A percentile compares a stretch with the other conserved stretches of the same genome.
These are phyloP conservation scores for Apophysomyces sp. DNA, from an alignment of 371 early-diverging fungal species.

Conservation along the genomic window DNA sequence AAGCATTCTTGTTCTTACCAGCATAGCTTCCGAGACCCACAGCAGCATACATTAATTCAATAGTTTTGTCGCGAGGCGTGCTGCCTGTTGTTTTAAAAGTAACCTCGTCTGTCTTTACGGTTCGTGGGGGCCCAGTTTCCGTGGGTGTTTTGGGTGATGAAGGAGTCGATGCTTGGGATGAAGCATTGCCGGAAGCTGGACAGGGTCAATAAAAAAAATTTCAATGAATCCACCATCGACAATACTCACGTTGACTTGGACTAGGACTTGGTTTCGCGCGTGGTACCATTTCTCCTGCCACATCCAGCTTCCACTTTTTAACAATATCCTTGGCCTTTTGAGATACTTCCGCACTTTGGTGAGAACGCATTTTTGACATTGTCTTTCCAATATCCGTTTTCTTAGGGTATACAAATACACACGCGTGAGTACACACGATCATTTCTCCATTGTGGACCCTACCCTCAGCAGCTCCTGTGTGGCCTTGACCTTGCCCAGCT, in stretches of 20 bases:
- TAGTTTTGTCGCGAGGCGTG: conserved; percentile 76
- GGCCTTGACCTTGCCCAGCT: conserved; percentile 25
- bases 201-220: not conserved
- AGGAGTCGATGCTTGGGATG: conserved; percentile 18
- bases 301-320: conserved; percentile 80
- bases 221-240: not conserved
- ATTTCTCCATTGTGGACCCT: not conserved
- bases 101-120: conserved; percentile 63
- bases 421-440: not conserved
- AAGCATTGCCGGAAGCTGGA: conserved; percentile 9
- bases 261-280: not conserved
- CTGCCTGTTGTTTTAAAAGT: conserved; percentile 62
- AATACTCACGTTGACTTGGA: conserved; percentile 4
- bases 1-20: conserved; percentile 40
- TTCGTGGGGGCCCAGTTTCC: conserved; percentile 52
- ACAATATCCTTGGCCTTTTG: conserved; percentile 69
- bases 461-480: conserved; percentile 33
- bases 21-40: conserved; percentile 70
- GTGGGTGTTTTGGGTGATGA: conserved; percentile 14
- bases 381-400: conserved; percentile 78
- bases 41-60: conserved; percentile 83
- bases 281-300: conserved; percentile 19
- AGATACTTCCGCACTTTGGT: conserved; percentile 57
- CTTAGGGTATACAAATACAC: conserved; percentile 23
- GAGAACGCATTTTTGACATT: conserved; percentile 69